These are phyloP conservation scores for Canavalia ensiformis DNA, from an alignment of 306 rosid species.

Conservation along the genomic window DNA sequence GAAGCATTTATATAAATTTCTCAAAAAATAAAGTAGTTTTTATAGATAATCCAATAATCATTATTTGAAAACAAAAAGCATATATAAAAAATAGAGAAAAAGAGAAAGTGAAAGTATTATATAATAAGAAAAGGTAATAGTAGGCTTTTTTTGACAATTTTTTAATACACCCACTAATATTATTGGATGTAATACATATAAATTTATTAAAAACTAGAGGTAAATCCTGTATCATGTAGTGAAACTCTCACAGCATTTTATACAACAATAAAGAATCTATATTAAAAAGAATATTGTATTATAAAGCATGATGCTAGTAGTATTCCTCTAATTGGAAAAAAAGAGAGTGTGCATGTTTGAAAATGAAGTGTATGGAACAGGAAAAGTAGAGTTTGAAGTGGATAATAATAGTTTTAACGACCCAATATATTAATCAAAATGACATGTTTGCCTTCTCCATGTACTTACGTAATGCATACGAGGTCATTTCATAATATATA, in stretches of 20 bases:
- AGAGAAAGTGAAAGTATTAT: neutral
- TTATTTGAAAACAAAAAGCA: neutral
- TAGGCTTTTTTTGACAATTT: neutral
- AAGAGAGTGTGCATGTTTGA: slow-evolving; percentile 21
- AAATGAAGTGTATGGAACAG: slow-evolving; percentile 8
- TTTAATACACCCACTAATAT: neutral
- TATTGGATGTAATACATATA: neutral
- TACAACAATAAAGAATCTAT: neutral
- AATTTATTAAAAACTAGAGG: neutral
- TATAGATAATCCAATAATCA: neutral
- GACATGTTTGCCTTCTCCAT: slow-evolving; percentile 10
- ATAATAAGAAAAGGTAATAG: neutral
- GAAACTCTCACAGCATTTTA: neutral
- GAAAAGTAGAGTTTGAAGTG: slow-evolving; percentile 3
- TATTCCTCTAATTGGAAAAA: neutral
- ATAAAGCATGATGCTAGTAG: neutral
- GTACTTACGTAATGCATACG: slow-evolving; percentile 26
- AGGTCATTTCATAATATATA: neutral
- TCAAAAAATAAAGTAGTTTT: neutral
- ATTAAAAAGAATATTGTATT: neutral
- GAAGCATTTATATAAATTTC: neutral
- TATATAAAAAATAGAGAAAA: neutral
- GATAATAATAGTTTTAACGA: neutral
- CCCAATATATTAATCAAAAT: slow-evolving; percentile 10
- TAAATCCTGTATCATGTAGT: neutral